Evolutionary conservation across 2,329 filamentous ascomycete species (phyloP).

Genomic region (Myriosclerotinia scirpicola): DNA sequence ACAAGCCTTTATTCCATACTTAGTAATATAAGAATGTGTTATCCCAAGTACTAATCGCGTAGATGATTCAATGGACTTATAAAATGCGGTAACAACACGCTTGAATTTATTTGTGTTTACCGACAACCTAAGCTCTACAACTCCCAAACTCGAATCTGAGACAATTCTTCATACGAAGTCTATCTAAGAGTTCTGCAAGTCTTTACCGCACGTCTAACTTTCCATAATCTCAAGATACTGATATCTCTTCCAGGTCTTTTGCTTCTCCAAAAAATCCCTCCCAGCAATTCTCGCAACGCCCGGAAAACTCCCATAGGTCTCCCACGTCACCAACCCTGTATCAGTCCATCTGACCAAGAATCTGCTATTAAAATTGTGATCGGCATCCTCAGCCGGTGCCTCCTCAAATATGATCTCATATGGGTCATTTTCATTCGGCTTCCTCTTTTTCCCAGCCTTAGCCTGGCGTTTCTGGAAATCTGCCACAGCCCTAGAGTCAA

Average conservation of each 20-base stretch:
- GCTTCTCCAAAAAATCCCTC: background rate
- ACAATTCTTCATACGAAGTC: no score
- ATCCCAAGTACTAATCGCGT: no score
- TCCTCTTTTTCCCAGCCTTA: background rate
- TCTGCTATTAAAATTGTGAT: background rate
- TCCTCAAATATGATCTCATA: conserved; percentile 3
- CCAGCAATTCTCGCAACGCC: background rate
- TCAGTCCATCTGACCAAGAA: background rate
- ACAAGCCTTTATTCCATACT: no score
- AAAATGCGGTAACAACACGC: no score
- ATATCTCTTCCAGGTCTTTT: background rate
- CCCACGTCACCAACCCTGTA: background rate
- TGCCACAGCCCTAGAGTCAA: conserved; percentile 1
- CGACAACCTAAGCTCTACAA: no score
- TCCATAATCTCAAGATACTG: background rate
- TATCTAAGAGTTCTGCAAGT: background rate
- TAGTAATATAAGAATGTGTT: no score
- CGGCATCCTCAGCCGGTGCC: background rate
- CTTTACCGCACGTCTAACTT: background rate
- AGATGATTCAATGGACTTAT: no score
- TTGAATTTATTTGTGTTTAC: no score
- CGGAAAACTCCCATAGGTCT: background rate
- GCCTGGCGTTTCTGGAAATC: background rate
- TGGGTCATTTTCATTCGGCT: background rate
- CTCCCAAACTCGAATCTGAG: no score